Conservation (phyloP, 805 yeast genomes). For the Candida loeiensis region DNA sequence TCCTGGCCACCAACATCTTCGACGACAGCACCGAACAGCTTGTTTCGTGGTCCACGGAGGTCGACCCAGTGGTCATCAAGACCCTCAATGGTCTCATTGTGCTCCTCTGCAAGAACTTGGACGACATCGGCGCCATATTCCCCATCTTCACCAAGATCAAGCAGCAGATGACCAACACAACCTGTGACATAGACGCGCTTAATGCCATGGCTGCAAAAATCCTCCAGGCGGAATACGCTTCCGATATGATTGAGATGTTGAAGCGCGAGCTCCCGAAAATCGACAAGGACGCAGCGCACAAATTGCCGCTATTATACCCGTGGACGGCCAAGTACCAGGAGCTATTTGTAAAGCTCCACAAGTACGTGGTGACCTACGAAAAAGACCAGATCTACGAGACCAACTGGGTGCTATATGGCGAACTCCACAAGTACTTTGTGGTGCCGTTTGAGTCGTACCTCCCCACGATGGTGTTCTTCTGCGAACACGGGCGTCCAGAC, state of each 20-base stretch:
- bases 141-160: constrained; percentile 32
- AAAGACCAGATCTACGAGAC: constrained; percentile 37
- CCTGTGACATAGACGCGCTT: constrained; percentile 28
- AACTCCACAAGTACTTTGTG: constrained; percentile 50
- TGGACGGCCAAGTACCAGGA: constrained; percentile 24
- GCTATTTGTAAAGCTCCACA: constrained; percentile 28
- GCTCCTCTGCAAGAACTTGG: constrained; percentile 28
- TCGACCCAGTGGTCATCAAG: constrained; percentile 36
- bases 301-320: constrained; percentile 25
- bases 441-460: constrained; percentile 58
- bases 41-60: constrained; percentile 22
- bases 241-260: constrained; percentile 40
- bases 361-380: constrained; percentile 27
- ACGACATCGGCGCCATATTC: constrained; percentile 23
- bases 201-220: constrained; percentile 25
- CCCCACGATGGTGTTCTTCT: constrained; percentile 56
- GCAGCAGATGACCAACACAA: constrained; percentile 31
- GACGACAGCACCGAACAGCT: constrained; percentile 26
- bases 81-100: constrained; percentile 46
- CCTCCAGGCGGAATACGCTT: constrained; percentile 35
- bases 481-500: constrained; percentile 52
- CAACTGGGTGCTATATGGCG: constrained; percentile 59
- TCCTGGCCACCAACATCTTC: constrained; percentile 26
- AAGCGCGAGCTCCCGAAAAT: constrained; percentile 39
- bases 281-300: constrained; percentile 24